Evolutionary conservation across 1,139 yeast species (phyloP), one percentile per base, ranked within the genome.

Genomic region (Petasospora fabianii): DNA sequence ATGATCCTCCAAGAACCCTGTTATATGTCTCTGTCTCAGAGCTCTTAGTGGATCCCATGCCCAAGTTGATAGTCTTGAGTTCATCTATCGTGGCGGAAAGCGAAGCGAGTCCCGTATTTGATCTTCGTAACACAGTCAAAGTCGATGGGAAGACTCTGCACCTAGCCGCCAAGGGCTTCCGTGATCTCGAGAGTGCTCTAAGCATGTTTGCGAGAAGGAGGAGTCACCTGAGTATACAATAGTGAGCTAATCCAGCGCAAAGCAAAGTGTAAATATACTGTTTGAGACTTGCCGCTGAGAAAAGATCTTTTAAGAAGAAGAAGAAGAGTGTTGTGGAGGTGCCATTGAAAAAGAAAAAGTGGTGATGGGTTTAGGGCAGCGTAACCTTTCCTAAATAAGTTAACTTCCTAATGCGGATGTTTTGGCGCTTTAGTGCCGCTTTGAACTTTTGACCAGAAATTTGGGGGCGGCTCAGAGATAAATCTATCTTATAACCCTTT

Each of bases 11-110:
- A 14, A 49, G 32, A 1, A 46, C 39, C 12, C 30, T 41, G 24
- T 35, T 31, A 32, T 29, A 32, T 11, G 30, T 31, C 17, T 32
- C 26, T 2, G 29, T 8, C 6, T 32, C 39, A 6, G 34, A 12
- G 7, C 35, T 27, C 11, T 31, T 24, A 2, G 18, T 17, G 18
- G 9, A n/a, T 12, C 13, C 30, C 12, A 38, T 30, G 2, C 34
- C 34, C 3, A 40, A 27, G 13, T 35, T 36, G 39, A 40, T 32
- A 11, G 35, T 36, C 30, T 40, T 46, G 29, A 50, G 43, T 26
- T 50, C 53, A 18, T 48, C 45, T 16, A 52, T 42, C 16, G 48
- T 30, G n/a, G 44, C 34, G n/a, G 38, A 28, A 20, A 33, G 28
- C 8, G 31, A n/a, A 6, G 38, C 22, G 16, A 33, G 22, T 6